Base-by-base conservation (phyloP, 345 rosid genomes). In the Rhizophora apiculata region DNA sequence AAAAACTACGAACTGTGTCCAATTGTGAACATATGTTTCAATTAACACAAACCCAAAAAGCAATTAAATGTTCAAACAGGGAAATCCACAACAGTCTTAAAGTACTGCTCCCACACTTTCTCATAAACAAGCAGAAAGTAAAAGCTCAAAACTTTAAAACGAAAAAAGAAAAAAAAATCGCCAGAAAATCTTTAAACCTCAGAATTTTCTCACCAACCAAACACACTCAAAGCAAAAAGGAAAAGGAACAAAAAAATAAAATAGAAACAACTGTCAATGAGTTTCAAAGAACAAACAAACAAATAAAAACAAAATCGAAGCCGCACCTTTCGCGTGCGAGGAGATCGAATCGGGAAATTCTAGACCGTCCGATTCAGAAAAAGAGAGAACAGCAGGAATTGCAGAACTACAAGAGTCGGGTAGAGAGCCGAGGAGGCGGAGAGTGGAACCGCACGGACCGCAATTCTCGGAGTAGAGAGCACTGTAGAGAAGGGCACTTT, bases 401-500 rank as follows among this genome's bases (percentile, higher is more conserved):
- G 76, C 27, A 52, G 48, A 22, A 36, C 30, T 21, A 46, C n/a
- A 48, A 32, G 24, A 36, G 54, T 24, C 24, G 1, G 8, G 4
- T 11, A 43, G 18, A 43, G 49, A 6, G 27, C 37, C 37, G 10
- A 34, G 37, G 37, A 1, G 29, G 18, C 30, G n/a, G 48, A 43
- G 62, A 24, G 8, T 26, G 24, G 30, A 68, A 75, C 67, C 81
- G 74, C 61, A 67, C 60, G 68, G 54, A 61, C 65, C 70, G 78
- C 67, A 54, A 70, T 75, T 71, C 48, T 8, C 67, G 80, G 77
- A 27, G 63, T 22, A 57, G 60, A 48, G 0, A 26, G 31, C 59
- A 51, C 29, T 11, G 76, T 4, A 60, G 62, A 48, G 65, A 53
- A 55, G 26, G 18, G 51, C 70, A 54, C 43, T 63, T 64, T 63